phyloP scores from a whole-genome alignment of 257 asterid species.

The Fraxinus excelsior region DNA sequence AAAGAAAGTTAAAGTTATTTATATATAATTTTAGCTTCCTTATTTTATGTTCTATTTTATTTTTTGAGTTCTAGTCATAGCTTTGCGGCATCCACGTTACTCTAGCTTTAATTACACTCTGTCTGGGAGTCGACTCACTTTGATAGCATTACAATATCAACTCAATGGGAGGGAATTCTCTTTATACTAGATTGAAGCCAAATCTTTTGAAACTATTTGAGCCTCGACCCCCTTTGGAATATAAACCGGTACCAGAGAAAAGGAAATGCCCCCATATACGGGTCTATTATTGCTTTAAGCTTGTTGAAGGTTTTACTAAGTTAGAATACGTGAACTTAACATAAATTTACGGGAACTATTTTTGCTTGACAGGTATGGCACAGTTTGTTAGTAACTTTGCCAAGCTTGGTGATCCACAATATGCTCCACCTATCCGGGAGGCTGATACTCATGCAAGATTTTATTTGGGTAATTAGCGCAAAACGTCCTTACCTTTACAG shows the following conservation, averaged over 20 bases:
- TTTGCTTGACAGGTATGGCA: conserved; percentile 62
- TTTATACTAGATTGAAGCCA: no score
- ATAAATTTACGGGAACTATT: neutral
- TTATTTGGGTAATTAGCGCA: no score
- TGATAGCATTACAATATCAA: no score
- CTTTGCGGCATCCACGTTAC: neutral
- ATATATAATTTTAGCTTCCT: neutral
- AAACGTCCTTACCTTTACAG: no score
- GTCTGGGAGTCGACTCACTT: no score
- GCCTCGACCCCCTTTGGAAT: no score
- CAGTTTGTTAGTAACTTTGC: conserved; percentile 75
- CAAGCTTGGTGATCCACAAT: conserved; percentile 78
- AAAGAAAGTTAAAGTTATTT: neutral
- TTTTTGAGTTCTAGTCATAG: neutral
- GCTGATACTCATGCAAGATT: conserved; percentile 94
- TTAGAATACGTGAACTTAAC: neutral
- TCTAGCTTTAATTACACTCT: neutral
- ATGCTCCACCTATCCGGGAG: conserved; percentile 83
- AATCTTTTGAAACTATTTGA: no score
- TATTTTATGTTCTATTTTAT: no score
- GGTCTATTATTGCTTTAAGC: conserved; percentile 9
- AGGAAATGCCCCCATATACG: no score
- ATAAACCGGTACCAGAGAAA: no score
- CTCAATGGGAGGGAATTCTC: no score
- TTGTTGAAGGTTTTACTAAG: neutral